phyloP scores from a whole-genome alignment of 2,329 filamentous ascomycete genomes.

The Plenodomus biglobosus region DNA sequence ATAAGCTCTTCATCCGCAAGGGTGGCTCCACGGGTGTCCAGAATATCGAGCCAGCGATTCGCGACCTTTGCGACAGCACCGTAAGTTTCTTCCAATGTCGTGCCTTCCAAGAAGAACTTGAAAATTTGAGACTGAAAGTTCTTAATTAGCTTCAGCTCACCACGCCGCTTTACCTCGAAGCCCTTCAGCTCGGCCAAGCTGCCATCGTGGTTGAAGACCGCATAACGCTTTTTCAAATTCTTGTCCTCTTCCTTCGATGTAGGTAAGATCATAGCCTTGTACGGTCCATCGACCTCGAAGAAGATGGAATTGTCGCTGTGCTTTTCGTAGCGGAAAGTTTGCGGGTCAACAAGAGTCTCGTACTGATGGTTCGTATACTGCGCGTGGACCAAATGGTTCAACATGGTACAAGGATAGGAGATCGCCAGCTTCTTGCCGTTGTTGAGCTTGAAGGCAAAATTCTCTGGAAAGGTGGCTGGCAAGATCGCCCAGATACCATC shows the following conservation, averaged over 20 bases:
- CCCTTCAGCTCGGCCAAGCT: slow-evolving; percentile 94
- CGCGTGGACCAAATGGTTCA: slow-evolving; percentile 94
- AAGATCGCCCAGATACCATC: slow-evolving; percentile 99
- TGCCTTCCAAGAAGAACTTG: slow-evolving; percentile 96
- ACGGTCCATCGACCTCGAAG: slow-evolving; percentile 97
- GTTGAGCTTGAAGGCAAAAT: slow-evolving; percentile 90
- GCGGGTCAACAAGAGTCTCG: slow-evolving; percentile 78
- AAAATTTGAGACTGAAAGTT: slow-evolving; percentile 99
- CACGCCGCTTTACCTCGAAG: slow-evolving; percentile 95
- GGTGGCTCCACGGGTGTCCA: slow-evolving; percentile 84
- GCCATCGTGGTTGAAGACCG: slow-evolving; percentile 97
- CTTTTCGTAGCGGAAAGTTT: slow-evolving; percentile 87
- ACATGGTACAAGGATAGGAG: slow-evolving; percentile 97
- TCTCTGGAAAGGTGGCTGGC: slow-evolving; percentile 92
- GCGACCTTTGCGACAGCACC: slow-evolving; percentile 89
- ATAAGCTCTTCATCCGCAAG: slow-evolving; percentile 96
- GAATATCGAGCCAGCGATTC: slow-evolving; percentile 93
- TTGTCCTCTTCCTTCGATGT: slow-evolving; percentile 99
- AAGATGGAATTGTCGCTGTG: slow-evolving; percentile 99
- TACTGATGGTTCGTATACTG: slow-evolving; percentile 98
- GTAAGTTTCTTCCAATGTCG: slow-evolving; percentile 86
- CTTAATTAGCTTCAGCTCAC: slow-evolving; percentile 98
- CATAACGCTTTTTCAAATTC: slow-evolving; percentile 98
- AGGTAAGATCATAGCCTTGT: slow-evolving; percentile 94
- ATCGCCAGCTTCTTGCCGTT: slow-evolving; percentile 96